Percentiles rank a stretch among this genome's conserved stretches.
Evolutionary conservation across 2,329 filamentous ascomycete genomes (phyloP).

Genomic region (Microsporum ferrugineum): DNA sequence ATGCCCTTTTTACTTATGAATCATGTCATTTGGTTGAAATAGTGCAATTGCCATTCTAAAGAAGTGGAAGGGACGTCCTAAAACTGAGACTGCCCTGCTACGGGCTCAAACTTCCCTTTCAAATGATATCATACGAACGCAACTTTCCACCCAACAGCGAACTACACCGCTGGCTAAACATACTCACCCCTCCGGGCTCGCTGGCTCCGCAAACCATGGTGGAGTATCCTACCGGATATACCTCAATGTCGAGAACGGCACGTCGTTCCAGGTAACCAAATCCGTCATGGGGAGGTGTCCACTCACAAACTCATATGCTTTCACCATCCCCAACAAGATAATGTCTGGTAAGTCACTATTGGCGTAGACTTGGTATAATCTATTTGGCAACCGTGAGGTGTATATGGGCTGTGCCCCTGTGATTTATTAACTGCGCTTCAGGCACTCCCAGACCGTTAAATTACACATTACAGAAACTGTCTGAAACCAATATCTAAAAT

Average conservation of each 20-base stretch:
- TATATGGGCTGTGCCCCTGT: conserved; percentile 78
- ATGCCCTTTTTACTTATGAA: background rate
- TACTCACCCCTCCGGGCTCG: conserved; percentile 50
- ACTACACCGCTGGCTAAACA: conserved; percentile 50
- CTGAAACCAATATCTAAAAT: conserved; percentile 10
- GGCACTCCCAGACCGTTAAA: background rate
- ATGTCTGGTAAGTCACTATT: conserved; percentile 53
- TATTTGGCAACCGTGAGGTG: conserved; percentile 36
- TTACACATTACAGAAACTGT: conserved; percentile 7
- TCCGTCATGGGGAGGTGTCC: conserved; percentile 51
- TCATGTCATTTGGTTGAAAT: background rate
- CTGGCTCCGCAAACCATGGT: conserved; percentile 51
- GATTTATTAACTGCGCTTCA: conserved; percentile 35
- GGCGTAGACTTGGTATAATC: conserved; percentile 69
- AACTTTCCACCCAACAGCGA: conserved; percentile 44
- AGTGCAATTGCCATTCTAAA: background rate
- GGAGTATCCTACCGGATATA: conserved; percentile 69
- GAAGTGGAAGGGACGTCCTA: background rate
- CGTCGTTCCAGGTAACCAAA: conserved; percentile 57
- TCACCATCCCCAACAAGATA: conserved; percentile 54
- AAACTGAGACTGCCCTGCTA: background rate
- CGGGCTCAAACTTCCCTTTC: conserved; percentile 61
- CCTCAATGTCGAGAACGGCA: conserved; percentile 60
- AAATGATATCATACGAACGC: conserved; percentile 51
- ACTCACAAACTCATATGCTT: conserved; percentile 46